Base-by-base conservation (phyloP, 768 basidiomycete species). In the Pilatotrama ljubarskyi region DNA sequence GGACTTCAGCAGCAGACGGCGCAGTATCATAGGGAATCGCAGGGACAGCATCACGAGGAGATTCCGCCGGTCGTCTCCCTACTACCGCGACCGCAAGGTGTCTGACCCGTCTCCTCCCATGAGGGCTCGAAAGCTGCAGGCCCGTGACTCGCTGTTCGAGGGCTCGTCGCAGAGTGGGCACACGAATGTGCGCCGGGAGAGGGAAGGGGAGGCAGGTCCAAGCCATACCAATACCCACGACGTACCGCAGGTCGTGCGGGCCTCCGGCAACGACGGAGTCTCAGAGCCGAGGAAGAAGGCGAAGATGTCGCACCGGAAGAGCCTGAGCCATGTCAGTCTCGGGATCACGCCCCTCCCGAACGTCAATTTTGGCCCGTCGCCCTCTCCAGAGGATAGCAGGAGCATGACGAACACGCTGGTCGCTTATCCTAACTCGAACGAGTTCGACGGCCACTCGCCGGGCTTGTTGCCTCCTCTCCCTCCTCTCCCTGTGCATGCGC, bases 241-340 rank as follows among this genome's bases (percentile, higher is more conserved):
- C 15, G 47, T 48, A 8, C 56, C 61, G 6, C 56, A 58, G 15
- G 61, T 54, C 26, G 24, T 56, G 20, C 55, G 22, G 50, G 58
- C 44, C 8, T 44, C 42, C 41, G 64, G 52, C 26, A 51, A 17
- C 20, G 63, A 43, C 14, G 62, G 41, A 8, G n/a, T 26, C 24
- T 50, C 40, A 1, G 61, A 51, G 37, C 10, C 22, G 14, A 60
- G 41, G 18, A 60, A 60, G 61, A 53, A 35, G 46, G 32, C 43
- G 15, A 56, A 52, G 56, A 52, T 62, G 46, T 48, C 51, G 11
- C 61, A 62, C 35, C 32, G 61, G 55, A 71, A 69, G 61, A 68
- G 67, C 41, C 61, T 71, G 15, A 69, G 68, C 48, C 67, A 68
- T 47, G 70, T 71, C 49, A 67, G 69, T 51, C 61, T 71, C 1